phyloP scores from a whole-genome alignment of 2,329 filamentous ascomycete species.

The Colletotrichum sp. region DNA sequence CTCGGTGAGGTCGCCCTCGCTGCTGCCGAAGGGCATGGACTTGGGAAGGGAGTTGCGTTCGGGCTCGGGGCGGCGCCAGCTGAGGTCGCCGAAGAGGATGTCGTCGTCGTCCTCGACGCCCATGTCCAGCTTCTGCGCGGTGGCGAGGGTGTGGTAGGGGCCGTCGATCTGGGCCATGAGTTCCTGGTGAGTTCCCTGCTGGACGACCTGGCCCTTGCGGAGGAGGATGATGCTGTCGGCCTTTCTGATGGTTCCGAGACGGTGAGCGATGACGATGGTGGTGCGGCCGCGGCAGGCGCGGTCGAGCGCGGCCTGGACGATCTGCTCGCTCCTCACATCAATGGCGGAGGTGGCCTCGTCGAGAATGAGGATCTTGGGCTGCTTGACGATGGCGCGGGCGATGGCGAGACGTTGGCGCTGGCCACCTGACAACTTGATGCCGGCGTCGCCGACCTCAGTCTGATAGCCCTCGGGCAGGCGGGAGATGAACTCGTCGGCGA shows the following conservation, averaged over 20 bases:
- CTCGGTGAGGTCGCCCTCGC: conserved; percentile 10
- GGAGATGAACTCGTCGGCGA: conserved; percentile 57
- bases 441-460: conserved; percentile 68
- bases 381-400: conserved; percentile 60
- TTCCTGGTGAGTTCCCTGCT: conserved; percentile 62
- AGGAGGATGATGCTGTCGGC: conserved; percentile 67
- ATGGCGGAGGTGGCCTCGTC: conserved; percentile 68
- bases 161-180: conserved; percentile 45
- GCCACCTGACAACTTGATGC: conserved; percentile 70
- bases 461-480: conserved; percentile 61
- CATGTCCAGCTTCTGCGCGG: conserved; percentile 27
- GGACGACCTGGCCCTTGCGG: conserved; percentile 55
- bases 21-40: conserved; percentile 1
- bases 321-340: conserved; percentile 60
- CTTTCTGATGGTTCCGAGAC: conserved; percentile 55
- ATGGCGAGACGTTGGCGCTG: conserved; percentile 66
- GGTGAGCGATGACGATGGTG: conserved; percentile 64
- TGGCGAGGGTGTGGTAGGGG: conserved; percentile 51
- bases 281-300: conserved; percentile 57
- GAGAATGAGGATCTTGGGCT: conserved; percentile 62
- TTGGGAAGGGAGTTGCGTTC: background rate
- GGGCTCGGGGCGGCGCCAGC: conserved; percentile 12
- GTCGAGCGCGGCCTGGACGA: conserved; percentile 55
- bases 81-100: conserved; percentile 23
- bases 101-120: conserved; percentile 10